Base-by-base conservation (phyloP, 2,329 filamentous ascomycete genomes). In the Fusarium virguliforme region DNA sequence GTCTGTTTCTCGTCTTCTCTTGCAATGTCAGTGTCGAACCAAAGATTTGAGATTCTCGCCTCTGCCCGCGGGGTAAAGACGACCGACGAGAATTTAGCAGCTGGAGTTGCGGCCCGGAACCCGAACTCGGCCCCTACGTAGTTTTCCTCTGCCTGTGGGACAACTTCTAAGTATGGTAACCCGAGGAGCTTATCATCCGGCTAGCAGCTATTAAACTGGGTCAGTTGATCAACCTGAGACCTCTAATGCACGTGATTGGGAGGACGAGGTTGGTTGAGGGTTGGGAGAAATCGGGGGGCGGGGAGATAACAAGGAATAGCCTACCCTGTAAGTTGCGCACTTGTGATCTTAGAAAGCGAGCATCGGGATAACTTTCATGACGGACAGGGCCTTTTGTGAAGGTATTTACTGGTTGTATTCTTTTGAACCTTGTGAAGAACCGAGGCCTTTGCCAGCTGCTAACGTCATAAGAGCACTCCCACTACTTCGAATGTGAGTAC, bases 81-180 rank as follows among this genome's bases (percentile, higher is more conserved):
- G 30, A 34, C 48, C 43, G 22, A 50, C 8, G 35, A 13, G 15
- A 48, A 30, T 48, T 48, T 48, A 56, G 32, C 24, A 56, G n/a
- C 6, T 43, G 54, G 54, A 43, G 22, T 22, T 41, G 28, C 54
- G 54, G 54, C 54, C 54, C 54, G 54, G 26, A 57, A 57, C 35
- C 54, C 54, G 58, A 54, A 18, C 34, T 35, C 32, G 13, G 30
- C 51, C 30, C 30, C 57, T 9, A 48, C 43, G 43, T 48, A 48
- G 43, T 24, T 34, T 32, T 28, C 18, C 13, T 43, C 24, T n/a
- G 32, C 18, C 46, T 4, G 41, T n/a, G 43, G 24, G 15, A 30
- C 13, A n/a, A 30, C 43, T 48, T 48, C 43, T 48, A 28, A 48
- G 24, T 48, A 9, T 48, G 43, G 43, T 48, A 48, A 48, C 26